These are phyloP conservation scores for Dittrichia graveolens DNA, from an alignment of 129 eudicot genomes.

Conservation along the genomic window DNA sequence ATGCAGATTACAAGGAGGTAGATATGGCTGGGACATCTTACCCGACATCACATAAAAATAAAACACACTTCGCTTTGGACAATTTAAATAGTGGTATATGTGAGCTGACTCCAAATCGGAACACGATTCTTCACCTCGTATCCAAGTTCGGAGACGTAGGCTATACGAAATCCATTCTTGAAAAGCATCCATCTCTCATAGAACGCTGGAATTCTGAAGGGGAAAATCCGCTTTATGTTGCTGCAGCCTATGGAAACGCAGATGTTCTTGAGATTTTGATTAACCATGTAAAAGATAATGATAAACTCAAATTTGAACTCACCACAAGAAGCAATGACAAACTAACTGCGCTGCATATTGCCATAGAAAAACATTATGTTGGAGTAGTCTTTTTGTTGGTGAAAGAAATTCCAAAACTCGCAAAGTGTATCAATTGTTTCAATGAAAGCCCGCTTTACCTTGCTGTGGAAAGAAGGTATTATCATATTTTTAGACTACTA, in stretches of 20 bases:
- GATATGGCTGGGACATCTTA: background rate
- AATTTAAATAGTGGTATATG: background rate
- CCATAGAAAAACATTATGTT: constrained; percentile 8
- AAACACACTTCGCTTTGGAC: background rate
- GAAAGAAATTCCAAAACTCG: background rate
- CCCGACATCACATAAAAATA: background rate
- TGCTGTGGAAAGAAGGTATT: constrained; percentile 27
- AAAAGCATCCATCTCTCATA: constrained; percentile 4
- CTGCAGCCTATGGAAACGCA: no score
- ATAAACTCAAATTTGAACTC: background rate
- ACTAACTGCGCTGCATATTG: constrained; percentile 29
- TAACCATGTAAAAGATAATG: background rate
- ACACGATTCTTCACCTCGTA: constrained; percentile 32
- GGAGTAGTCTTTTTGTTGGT: constrained; percentile 17
- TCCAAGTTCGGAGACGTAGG: constrained; percentile 9
- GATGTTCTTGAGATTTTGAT: background rate
- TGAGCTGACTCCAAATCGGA: constrained; percentile 10
- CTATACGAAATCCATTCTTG: background rate
- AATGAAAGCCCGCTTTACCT: constrained; percentile 39
- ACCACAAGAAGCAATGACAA: background rate
- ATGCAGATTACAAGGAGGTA: background rate
- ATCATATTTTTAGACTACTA: background rate
- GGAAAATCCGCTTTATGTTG: constrained; percentile 25
- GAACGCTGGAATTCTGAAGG: background rate
- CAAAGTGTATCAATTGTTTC: constrained; percentile 1